Evolutionary conservation across 2,329 filamentous ascomycete species (phyloP).

Genomic region (Pyricularia grisea): DNA sequence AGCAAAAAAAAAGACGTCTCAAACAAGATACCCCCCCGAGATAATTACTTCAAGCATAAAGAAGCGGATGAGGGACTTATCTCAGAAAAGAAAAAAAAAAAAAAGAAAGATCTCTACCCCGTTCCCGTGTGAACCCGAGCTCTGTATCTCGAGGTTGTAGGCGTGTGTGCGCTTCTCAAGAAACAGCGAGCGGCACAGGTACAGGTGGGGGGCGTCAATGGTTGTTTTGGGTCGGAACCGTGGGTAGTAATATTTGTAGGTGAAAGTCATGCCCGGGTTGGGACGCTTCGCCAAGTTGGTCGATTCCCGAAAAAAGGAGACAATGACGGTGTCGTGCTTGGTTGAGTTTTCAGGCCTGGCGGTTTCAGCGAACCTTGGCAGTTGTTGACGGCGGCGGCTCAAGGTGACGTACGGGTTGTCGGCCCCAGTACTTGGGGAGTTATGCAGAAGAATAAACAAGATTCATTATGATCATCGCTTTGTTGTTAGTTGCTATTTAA

Average conservation of each 20-base stretch:
- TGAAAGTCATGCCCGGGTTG: not conserved
- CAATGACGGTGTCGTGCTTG: not conserved
- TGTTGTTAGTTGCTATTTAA: not conserved
- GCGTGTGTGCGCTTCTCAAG: not conserved
- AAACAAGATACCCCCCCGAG: slow-evolving; percentile 4
- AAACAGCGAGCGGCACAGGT: not conserved
- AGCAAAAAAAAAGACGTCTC: not conserved
- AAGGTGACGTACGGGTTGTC: not conserved
- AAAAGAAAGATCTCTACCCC: not conserved
- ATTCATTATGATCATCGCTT: not conserved
- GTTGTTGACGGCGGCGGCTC: not conserved
- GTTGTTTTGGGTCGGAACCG: not conserved
- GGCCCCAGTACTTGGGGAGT: not conserved
- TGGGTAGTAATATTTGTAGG: not conserved
- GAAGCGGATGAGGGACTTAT: not conserved
- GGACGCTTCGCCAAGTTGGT: not conserved
- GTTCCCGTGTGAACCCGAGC: not conserved
- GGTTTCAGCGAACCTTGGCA: not conserved
- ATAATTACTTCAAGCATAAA: not conserved
- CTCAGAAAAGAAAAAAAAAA: not conserved
- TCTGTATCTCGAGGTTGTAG: not conserved
- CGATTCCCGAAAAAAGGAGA: not conserved
- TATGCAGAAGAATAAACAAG: not conserved
- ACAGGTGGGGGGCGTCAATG: not conserved
- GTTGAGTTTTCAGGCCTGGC: not conserved